A percentile compares a stretch with the other conserved stretches of the same genome.
phyloP scores from a whole-genome alignment of 441 rosid genomes.

The Populus hybrid region DNA sequence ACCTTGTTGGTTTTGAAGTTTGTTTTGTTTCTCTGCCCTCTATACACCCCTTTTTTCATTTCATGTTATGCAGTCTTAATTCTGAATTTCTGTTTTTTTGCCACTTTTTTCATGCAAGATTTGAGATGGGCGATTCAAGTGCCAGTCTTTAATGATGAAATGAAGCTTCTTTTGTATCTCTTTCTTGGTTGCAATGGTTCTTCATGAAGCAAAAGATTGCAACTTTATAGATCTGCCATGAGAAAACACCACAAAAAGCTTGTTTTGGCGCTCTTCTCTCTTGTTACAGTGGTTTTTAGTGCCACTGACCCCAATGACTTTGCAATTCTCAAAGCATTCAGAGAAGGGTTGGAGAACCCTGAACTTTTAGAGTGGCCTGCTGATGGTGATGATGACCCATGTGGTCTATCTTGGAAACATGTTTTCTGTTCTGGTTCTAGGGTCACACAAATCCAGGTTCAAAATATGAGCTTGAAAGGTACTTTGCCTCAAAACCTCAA shows the following conservation, averaged over 20 bases:
- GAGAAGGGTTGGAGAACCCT: conserved; percentile 59
- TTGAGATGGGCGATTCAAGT: conserved; percentile 24
- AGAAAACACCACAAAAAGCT: conserved; percentile 22
- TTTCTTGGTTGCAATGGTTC: conserved; percentile 12
- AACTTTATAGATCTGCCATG: conserved; percentile 36
- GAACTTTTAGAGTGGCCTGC: conserved; percentile 66
- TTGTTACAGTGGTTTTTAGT: conserved; percentile 29
- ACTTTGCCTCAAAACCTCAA: conserved; percentile 55
- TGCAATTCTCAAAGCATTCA: conserved; percentile 49
- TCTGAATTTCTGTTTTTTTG: conserved; percentile 7
- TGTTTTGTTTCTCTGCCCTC: neutral
- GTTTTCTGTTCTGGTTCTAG: conserved; percentile 44
- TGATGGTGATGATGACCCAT: conserved; percentile 53
- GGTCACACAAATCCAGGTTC: conserved; percentile 66
- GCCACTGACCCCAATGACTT: conserved; percentile 50
- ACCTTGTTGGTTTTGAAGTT: neutral
- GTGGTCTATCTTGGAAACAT: conserved; percentile 60
- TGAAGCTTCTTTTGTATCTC: conserved; percentile 18
- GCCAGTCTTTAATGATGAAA: conserved; percentile 23
- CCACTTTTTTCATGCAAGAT: conserved; percentile 14
- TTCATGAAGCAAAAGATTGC: conserved; percentile 12
- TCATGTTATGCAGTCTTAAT: neutral
- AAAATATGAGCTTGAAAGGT: conserved; percentile 51
- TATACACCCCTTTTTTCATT: neutral
- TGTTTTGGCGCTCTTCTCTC: conserved; percentile 21